Percentiles rank a stretch among this genome's conserved stretches.
phyloP scores from a whole-genome alignment of 2,329 filamentous ascomycete genomes.

The Dactylonectria macrodidyma region DNA sequence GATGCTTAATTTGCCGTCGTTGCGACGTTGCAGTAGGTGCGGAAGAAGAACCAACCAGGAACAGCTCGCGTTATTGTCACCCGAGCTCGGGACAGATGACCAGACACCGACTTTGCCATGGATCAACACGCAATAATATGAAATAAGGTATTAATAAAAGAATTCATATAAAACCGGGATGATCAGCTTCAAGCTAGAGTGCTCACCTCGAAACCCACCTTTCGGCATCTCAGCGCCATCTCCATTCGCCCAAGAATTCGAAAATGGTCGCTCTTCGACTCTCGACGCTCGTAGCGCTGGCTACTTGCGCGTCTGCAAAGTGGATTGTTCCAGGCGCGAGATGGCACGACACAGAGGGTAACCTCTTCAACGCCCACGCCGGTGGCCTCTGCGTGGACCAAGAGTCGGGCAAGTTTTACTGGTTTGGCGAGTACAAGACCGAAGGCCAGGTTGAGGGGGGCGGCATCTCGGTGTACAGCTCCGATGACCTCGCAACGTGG shows the following conservation, averaged over 20 bases:
- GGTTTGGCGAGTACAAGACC: conserved; percentile 75
- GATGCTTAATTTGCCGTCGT: background rate
- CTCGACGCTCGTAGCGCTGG: conserved; percentile 30
- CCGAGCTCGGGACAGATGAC: conserved; percentile 16
- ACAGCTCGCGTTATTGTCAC: conserved; percentile 21
- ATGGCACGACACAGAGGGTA: conserved; percentile 73
- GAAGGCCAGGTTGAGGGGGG: conserved; percentile 72
- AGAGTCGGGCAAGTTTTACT: conserved; percentile 69
- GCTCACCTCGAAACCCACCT: background rate
- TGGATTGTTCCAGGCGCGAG: conserved; percentile 74
- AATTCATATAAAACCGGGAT: conserved; percentile 1
- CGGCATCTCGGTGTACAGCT: conserved; percentile 73
- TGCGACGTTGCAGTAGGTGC: conserved; percentile 15
- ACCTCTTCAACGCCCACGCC: conserved; percentile 74
- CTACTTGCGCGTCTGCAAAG: conserved; percentile 36
- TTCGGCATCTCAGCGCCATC: background rate
- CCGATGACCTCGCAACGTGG: conserved; percentile 73
- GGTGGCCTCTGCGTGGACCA: conserved; percentile 69
- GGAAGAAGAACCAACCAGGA: conserved; percentile 2
- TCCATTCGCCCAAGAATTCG: background rate
- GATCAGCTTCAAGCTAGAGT: background rate
- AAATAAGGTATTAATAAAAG: background rate
- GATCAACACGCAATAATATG: background rate
- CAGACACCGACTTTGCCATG: background rate
- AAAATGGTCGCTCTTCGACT: conserved; percentile 20